Evolutionary conservation across 352 stramenopile genomes (phyloP).

Genomic region (Globisporangium viniferum): DNA sequence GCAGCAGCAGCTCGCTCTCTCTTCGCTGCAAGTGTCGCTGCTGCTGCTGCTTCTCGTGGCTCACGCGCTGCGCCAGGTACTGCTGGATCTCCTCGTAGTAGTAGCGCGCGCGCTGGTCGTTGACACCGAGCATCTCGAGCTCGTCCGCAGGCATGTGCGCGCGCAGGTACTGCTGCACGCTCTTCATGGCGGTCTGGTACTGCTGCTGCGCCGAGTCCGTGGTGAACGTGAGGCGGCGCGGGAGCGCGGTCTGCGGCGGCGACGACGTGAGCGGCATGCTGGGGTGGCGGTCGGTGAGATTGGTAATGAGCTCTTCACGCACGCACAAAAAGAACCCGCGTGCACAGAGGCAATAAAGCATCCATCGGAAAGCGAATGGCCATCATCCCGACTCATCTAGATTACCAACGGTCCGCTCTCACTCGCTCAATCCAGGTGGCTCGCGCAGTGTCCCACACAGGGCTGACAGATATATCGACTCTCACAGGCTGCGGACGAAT

Average conservation of each 20-base stretch:
- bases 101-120: conserved; percentile 43
- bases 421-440: background rate
- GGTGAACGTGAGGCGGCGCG: conserved; percentile 18
- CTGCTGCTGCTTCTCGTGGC: background rate
- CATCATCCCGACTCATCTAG: background rate
- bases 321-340: background rate
- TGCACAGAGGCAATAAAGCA: background rate
- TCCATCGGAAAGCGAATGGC: background rate
- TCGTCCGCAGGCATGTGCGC: conserved; percentile 30
- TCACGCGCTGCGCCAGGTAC: conserved; percentile 42
- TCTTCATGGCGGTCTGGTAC: conserved; percentile 48
- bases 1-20: conserved; percentile 1
- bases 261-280: conserved; percentile 14
- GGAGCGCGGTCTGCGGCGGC: background rate
- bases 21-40: background rate
- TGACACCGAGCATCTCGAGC: conserved; percentile 43
- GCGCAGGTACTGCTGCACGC: conserved; percentile 50
- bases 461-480: background rate
- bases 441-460: background rate
- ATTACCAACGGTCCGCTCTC: conserved; percentile 5
- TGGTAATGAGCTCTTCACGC: conserved; percentile 3
- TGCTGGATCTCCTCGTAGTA: conserved; percentile 62
- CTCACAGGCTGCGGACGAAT: background rate
- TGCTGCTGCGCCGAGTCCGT: conserved; percentile 21
- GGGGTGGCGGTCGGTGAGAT: background rate